A percentile compares a stretch with the other conserved stretches of the same genome.
Evolutionary conservation across 805 yeast genomes (phyloP).

Genomic region (Candida xiaguanensis): DNA sequence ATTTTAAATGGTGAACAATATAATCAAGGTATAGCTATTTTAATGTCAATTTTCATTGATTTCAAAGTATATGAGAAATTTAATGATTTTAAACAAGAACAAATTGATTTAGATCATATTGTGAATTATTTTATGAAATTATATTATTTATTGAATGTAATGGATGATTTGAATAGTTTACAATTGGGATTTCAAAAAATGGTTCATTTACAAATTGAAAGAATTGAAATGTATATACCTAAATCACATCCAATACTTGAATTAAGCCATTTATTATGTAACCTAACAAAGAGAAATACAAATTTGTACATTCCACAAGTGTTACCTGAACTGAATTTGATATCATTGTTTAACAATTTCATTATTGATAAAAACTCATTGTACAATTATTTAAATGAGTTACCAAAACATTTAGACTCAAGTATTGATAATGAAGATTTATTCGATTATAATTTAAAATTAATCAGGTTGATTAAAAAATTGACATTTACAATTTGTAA

Average conservation of each 20-base stretch:
- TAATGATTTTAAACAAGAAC: conserved; percentile 32
- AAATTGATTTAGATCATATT: conserved; percentile 20
- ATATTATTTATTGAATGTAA: conserved; percentile 42
- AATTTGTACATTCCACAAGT: too few species aligned
- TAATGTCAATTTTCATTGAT: conserved; percentile 56
- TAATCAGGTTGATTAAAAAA: conserved; percentile 35
- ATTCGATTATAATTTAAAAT: conserved; percentile 37
- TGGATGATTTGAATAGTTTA: conserved; percentile 30
- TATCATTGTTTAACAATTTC: conserved; percentile 21
- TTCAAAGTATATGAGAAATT: conserved; percentile 47
- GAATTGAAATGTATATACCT: conserved; percentile 4
- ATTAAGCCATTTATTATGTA: background rate
- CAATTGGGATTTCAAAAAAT: conserved; percentile 30
- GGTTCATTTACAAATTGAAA: conserved; percentile 2
- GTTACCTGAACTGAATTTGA: too few species aligned
- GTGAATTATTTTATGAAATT: conserved; percentile 38
- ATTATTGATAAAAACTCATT: conserved; percentile 35
- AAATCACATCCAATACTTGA: background rate
- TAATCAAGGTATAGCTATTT: conserved; percentile 51
- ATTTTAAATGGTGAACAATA: conserved; percentile 58
- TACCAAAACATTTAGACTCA: conserved; percentile 9
- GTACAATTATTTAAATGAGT: conserved; percentile 32
- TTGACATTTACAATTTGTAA: conserved; percentile 24
- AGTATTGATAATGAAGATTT: conserved; percentile 15
- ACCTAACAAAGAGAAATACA: too few species aligned